Conservation (phyloP, 2,329 filamentous ascomycete genomes). For the Fusarium vanettenii region DNA sequence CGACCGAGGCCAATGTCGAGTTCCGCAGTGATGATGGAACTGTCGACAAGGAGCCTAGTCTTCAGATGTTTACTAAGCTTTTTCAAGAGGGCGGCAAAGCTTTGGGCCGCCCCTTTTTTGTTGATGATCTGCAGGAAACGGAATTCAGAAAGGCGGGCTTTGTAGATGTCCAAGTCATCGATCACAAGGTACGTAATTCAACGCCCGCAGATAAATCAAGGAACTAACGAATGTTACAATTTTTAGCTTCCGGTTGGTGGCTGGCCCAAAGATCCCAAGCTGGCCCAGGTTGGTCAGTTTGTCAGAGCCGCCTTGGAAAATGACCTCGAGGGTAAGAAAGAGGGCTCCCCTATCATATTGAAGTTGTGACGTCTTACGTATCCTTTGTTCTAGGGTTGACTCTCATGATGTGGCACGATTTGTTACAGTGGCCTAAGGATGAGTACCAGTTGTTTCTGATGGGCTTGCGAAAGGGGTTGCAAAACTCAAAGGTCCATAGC, state of each 20-base stretch:
- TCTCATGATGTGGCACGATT: conserved; percentile 3
- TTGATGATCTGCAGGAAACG: not conserved
- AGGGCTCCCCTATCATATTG: not conserved
- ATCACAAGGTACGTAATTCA: not conserved
- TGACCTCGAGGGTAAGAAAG: not conserved
- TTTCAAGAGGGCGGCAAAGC: conserved; percentile 1
- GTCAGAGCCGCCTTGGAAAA: not conserved
- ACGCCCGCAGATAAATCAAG: too few species aligned
- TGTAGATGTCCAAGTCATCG: not conserved
- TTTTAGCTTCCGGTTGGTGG: conserved; percentile 19
- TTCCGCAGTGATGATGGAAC: conserved; percentile 20
- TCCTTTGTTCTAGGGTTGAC: not conserved
- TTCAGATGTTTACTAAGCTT: not conserved
- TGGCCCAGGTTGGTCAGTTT: conserved; percentile 21
- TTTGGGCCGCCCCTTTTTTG: not conserved
- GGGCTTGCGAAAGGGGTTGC: not conserved
- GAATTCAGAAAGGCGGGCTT: conserved; percentile 1
- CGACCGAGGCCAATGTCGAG: conserved; percentile 20
- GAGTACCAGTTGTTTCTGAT: conserved; percentile 3
- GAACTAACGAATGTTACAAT: not conserved
- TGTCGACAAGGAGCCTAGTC: not conserved
- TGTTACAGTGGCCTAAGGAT: conserved; percentile 4
- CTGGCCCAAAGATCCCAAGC: conserved; percentile 18
- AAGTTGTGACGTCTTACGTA: not conserved
- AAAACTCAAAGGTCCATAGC: not conserved